Evolutionary conservation across 306 rosid genomes (phyloP), one percentile per base, ranked within the genome.

Genomic region (Senna tora): DNA sequence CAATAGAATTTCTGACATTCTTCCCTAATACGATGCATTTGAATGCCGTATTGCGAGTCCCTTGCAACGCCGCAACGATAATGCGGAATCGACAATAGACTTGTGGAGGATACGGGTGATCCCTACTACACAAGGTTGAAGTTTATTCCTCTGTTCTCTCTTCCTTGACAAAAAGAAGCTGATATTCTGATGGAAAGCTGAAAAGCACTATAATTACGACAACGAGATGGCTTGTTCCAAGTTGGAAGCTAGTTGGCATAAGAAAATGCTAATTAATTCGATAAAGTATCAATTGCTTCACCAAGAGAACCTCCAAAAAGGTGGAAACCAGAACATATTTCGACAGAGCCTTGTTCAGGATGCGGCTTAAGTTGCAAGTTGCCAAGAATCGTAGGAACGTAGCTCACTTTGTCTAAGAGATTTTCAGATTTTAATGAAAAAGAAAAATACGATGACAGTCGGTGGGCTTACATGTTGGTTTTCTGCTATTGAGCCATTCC

Each of bases 401-500:
- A 28, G 45, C 55, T 67, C 30, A 54, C 73, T 79, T 61, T 72
- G 66, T 52, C 17, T 25, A 53, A 13, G 42, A 65, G 50, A 83
- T 60, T 75, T 64, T 69, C 76, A 71, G 76, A 53, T 53, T 51
- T 56, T 9, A 17, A 53, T 61, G 54, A 22, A 62, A 69, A 69
- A 62, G 17, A 25, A 1, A 58, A 62, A 34, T 13, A 71, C 21
- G 39, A 8, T 9, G 65, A 17, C 7, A 55, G 54, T 22, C 30
- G 67, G 69, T 52, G 45, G 73, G 77, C 70, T 60, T 69, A 20
- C 25, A 68, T 47, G 62, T 47, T 79, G 74, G 77, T 72, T 76
- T 80, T 71, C 67, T 50, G 68, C 43, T 52, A 69, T 36, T 73
- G 69, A 77, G 76, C 84, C 82, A 80, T 84, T 84, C 87, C 80